These are phyloP conservation scores for Nakaseomyces delphensis DNA, from an alignment of 1,139 yeast genomes.

Conservation along the genomic window DNA sequence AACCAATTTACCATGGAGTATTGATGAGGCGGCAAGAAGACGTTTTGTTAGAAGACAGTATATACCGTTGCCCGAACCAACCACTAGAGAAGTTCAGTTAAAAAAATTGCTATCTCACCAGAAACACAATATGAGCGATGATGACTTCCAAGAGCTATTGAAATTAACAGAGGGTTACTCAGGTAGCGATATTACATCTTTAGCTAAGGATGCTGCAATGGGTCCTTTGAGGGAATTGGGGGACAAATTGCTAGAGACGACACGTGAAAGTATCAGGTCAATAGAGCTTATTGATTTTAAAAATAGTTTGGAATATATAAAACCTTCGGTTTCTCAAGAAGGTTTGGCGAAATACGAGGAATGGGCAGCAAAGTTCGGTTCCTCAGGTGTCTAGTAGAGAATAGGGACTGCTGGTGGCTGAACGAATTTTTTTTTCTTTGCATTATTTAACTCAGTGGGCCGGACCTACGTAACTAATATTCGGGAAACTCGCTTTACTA, in stretches of 20 bases:
- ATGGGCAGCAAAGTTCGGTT: constrained; percentile 87
- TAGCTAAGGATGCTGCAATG: constrained; percentile 98
- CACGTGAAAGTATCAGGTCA: constrained; percentile 79
- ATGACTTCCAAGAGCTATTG: constrained; percentile 54
- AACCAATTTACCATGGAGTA: constrained; percentile 95
- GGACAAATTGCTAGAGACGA: constrained; percentile 73
- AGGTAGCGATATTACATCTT: constrained; percentile 90
- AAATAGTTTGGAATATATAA: constrained; percentile 67
- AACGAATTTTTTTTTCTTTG: not conserved
- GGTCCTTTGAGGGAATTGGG: constrained; percentile 91
- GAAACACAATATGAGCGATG: constrained; percentile 58
- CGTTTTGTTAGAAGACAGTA: constrained; percentile 89
- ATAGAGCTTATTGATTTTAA: constrained; percentile 68
- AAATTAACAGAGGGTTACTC: constrained; percentile 71
- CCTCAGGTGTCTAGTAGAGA: constrained; percentile 86
- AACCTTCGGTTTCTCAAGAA: constrained; percentile 86
- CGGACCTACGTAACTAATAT: constrained; percentile 1
- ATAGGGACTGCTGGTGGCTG: too few species aligned
- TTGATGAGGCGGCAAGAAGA: constrained; percentile 96
- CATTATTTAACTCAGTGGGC: not conserved
- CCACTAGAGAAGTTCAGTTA: constrained; percentile 70
- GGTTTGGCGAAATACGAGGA: constrained; percentile 74
- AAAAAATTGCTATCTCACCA: constrained; percentile 63
- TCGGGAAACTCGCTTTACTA: not conserved
- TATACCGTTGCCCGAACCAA: constrained; percentile 87